These are phyloP conservation scores for Streptanthus diversifolius DNA, from an alignment of 345 rosid genomes.

Conservation along the genomic window DNA sequence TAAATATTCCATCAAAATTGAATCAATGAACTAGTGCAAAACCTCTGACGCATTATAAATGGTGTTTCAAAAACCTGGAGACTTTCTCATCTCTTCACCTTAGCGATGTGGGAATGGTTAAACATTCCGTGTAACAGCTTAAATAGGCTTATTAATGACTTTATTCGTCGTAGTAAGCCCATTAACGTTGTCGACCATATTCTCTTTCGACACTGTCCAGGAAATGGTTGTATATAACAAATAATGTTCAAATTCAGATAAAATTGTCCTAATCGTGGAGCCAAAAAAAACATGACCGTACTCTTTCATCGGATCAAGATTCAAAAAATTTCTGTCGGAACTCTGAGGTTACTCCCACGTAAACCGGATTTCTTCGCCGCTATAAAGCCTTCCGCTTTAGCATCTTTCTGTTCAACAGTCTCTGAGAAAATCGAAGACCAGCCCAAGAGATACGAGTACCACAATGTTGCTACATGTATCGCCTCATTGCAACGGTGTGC, in stretches of 20 bases:
- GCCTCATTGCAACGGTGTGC: conserved; percentile 56
- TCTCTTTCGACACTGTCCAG: not conserved
- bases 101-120: not conserved
- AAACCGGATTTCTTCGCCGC: not conserved
- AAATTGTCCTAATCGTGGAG: not conserved
- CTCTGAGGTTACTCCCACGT: conserved; percentile 13
- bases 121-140: not conserved
- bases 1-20: no score
- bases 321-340: not conserved
- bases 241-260: not conserved
- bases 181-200: not conserved
- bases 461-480: conserved; percentile 44
- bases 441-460: conserved; percentile 8
- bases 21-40: no score
- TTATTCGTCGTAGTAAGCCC: not conserved
- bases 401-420: conserved; percentile 10
- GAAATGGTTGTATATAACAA: not conserved
- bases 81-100: not conserved
- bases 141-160: not conserved
- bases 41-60: no score
- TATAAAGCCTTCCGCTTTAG: not conserved
- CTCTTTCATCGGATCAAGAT: not conserved
- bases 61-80: no score
- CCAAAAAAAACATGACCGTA: not conserved
- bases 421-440: conserved; percentile 11